Evolutionary conservation across 306 rosid genomes (phyloP), one percentile per base, ranked within the genome.

Genomic region (Prunus mongolica): DNA sequence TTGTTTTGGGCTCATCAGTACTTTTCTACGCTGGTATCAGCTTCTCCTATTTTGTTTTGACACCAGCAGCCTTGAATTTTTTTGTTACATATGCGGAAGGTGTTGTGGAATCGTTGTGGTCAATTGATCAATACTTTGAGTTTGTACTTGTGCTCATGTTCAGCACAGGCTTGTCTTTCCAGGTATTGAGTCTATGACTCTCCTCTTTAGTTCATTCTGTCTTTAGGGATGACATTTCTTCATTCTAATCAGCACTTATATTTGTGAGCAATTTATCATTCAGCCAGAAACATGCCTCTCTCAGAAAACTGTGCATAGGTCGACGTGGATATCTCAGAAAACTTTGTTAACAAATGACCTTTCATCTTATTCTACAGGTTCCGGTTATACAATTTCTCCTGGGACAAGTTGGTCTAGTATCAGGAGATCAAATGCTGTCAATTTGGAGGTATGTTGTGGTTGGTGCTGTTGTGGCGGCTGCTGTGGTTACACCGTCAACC

Each of bases 151-250:
- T 95, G 70, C 97, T 95, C 24, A 86, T 95, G 96, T 95, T 95
- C 90, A 95, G 99, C 71, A 95, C 99, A 54, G 99, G 99, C 82
- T 82, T 95, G 84, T 95, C 99, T 78, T 95, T 95, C 89, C 99
- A 95, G 99, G 99, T 95, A 86, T 71, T 38, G 30, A 38, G 44
- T 38, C 44, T 1, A 7, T 38, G 44, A 38, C 9, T 13, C 67
- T 49, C 22, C 79, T 69, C 71, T 47, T 72, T 45, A 28, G 60
- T 15, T 13, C 66, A 55, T 72, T 47, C 72, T 69, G 45, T 62
- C 47, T 18, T 8, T 80, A 25, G 15, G 4, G 12, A 12, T 67
- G 13, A 6, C 13, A 67, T 67, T 45, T 45, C 0, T 2, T 2
- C 30, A 45, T 22, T 46, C 44, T 6, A 38, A 38, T 38, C 44